These are phyloP conservation scores for Phaeophleospora eucalypticola DNA, from an alignment of 2,329 filamentous ascomycete species.

Conservation along the genomic window DNA sequence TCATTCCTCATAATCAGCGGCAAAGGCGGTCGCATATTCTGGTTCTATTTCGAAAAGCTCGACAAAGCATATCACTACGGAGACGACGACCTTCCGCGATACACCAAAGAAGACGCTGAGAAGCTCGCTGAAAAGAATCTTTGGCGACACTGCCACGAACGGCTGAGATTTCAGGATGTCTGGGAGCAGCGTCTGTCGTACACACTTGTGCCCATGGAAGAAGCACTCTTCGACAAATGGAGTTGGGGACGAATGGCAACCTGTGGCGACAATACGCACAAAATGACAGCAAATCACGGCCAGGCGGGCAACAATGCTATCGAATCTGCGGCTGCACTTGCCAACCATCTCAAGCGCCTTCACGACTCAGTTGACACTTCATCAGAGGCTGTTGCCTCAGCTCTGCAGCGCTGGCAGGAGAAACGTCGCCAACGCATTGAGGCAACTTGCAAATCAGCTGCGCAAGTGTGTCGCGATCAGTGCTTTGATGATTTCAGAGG, in stretches of 20 bases:
- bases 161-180: conserved; percentile 30
- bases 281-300: conserved; percentile 25
- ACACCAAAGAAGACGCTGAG: conserved; percentile 33
- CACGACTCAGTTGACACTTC: conserved; percentile 7
- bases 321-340: conserved; percentile 24
- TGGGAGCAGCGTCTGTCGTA: conserved; percentile 28
- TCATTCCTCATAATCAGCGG: conserved; percentile 32
- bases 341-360: conserved; percentile 21
- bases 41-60: conserved; percentile 36
- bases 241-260: conserved; percentile 24
- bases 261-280: conserved; percentile 26
- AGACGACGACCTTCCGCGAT: conserved; percentile 34
- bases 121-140: conserved; percentile 26
- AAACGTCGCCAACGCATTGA: conserved; percentile 17
- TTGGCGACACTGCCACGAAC: conserved; percentile 18
- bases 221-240: conserved; percentile 25
- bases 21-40: conserved; percentile 33
- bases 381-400: conserved; percentile 4
- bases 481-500: conserved; percentile 12
- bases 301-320: conserved; percentile 24
- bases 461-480: conserved; percentile 19
- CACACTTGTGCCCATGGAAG: conserved; percentile 28
- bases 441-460: conserved; percentile 15
- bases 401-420: conserved; percentile 19
- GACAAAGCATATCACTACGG: conserved; percentile 25